These are phyloP conservation scores for Colletotrichum scovillei DNA, from an alignment of 2,329 filamentous ascomycete species.

Conservation along the genomic window DNA sequence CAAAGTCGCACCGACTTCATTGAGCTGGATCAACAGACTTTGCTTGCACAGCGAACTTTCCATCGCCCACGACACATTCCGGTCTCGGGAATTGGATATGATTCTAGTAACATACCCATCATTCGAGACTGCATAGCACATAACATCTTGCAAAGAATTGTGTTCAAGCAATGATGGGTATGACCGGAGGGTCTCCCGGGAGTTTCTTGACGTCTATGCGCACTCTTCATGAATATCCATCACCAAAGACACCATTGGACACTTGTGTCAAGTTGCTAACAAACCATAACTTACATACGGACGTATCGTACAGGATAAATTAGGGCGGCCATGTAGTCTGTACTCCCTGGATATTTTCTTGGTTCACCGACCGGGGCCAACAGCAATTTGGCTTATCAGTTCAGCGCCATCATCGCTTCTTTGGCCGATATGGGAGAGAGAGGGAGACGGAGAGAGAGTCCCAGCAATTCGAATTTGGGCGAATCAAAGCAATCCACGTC, in stretches of 20 bases:
- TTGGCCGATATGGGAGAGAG: slow-evolving; percentile 14
- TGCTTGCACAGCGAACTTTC: background rate
- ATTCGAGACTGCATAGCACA: background rate
- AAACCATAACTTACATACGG: slow-evolving; percentile 6
- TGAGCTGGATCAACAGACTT: background rate
- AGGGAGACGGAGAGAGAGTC: background rate
- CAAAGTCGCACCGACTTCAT: background rate
- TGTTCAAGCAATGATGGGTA: background rate
- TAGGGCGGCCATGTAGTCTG: slow-evolving; percentile 5
- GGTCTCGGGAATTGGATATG: background rate
- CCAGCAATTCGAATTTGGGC: slow-evolving; percentile 27
- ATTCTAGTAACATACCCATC: background rate
- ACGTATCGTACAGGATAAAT: background rate
- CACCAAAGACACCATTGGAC: background rate
- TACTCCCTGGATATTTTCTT: background rate
- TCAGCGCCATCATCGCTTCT: slow-evolving; percentile 29
- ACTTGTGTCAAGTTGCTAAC: background rate
- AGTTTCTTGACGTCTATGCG: background rate
- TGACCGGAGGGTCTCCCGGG: no score
- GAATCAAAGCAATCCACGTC: slow-evolving; percentile 39
- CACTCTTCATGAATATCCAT: background rate
- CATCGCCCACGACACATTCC: background rate
- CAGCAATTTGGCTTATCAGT: slow-evolving; percentile 37
- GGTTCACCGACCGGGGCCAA: slow-evolving; percentile 26
- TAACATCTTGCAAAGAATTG: background rate